Percentiles rank a stretch among this genome's conserved stretches.
Conservation (phyloP, 805 yeast genomes). For the Candida gorgasii region DNA sequence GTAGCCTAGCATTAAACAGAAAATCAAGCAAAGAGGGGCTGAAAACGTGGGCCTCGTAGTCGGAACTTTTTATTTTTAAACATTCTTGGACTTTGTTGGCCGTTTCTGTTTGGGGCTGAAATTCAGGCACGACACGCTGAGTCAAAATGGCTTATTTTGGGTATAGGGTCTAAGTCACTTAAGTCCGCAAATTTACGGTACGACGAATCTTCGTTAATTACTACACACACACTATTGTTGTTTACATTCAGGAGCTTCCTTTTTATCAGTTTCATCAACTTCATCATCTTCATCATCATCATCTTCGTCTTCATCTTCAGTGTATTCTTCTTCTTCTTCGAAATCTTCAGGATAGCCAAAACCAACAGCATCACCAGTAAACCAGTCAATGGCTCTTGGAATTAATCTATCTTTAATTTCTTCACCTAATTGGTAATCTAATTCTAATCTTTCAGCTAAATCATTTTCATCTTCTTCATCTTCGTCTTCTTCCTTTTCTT, state of each 20-base stretch:
- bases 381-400: conserved; percentile 98
- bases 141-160: no score
- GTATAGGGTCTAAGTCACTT: no score
- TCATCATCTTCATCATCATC: conserved; percentile 57
- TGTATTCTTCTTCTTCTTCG: conserved; percentile 62
- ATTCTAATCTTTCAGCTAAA: conserved; percentile 79
- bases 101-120: no score
- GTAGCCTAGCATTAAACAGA: no score
- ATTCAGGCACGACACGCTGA: no score
- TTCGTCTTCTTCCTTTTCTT: conserved; percentile 52
- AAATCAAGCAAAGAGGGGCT: no score
- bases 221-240: conserved; percentile 48
- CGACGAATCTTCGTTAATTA: background rate
- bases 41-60: no score
- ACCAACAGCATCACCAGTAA: conserved; percentile 94
- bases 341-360: conserved; percentile 58
- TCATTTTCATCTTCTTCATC: conserved; percentile 65
- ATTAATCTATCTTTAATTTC: conserved; percentile 92
- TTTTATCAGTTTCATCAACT: conserved; percentile 50
- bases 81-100: no score
- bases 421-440: conserved; percentile 95
- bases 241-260: conserved; percentile 76
- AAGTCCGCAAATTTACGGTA: no score
- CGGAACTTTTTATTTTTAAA: no score
- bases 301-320: conserved; percentile 60